phyloP scores from a whole-genome alignment of 345 rosid species.

The Dovyalis caffra region DNA sequence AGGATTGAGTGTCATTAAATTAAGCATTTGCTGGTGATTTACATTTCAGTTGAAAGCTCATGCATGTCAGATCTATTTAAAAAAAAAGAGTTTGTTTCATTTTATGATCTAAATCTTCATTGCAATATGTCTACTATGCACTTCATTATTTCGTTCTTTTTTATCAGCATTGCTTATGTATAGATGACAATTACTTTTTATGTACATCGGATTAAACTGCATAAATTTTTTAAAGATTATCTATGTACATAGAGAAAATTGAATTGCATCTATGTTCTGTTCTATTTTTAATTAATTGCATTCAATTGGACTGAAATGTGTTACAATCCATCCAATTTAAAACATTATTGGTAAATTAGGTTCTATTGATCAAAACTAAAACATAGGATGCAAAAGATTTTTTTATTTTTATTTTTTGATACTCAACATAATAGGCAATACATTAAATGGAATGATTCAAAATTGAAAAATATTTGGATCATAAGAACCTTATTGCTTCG shows the following conservation, averaged over 20 bases:
- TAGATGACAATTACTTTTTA: background rate
- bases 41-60: too few species aligned
- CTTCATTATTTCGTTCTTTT: background rate
- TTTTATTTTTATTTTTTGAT: background rate
- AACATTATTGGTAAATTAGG: background rate
- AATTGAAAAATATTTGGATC: too few species aligned
- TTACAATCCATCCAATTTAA: background rate
- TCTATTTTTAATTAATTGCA: background rate
- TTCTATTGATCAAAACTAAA: background rate
- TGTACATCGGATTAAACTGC: too few species aligned
- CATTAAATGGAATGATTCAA: too few species aligned
- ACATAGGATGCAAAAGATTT: too few species aligned
- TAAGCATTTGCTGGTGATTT: too few species aligned
- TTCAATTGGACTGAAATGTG: background rate
- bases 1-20: too few species aligned
- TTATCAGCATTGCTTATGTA: background rate
- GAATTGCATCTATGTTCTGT: background rate
- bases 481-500: too few species aligned
- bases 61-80: too few species aligned
- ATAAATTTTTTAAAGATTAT: too few species aligned
- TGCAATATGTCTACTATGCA: background rate
- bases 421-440: background rate
- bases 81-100: too few species aligned
- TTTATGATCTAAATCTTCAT: background rate
- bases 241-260: background rate